These are phyloP conservation scores for Apiospora kogelbergensis DNA, from an alignment of 2,329 filamentous ascomycete genomes.

Conservation along the genomic window DNA sequence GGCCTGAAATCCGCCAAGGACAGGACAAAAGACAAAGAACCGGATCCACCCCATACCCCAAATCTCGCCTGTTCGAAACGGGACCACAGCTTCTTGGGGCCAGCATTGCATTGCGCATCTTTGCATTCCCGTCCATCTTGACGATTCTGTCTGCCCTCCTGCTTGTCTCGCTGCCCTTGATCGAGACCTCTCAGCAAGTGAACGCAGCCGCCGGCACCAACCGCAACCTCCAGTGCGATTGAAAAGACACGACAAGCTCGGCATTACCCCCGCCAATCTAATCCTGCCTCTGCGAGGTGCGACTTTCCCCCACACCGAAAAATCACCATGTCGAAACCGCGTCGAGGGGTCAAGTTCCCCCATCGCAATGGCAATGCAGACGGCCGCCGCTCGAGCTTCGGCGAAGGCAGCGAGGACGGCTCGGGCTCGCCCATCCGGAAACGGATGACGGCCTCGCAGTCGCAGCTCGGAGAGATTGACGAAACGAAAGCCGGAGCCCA, in stretches of 20 bases:
- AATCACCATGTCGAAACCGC: slow-evolving; percentile 34
- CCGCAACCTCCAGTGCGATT: not conserved
- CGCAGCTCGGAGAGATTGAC: slow-evolving; percentile 36
- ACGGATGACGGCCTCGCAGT: slow-evolving; percentile 20
- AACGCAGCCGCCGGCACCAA: not conserved
- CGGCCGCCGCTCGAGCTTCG: slow-evolving; percentile 68
- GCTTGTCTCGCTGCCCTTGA: not conserved
- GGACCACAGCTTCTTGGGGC: slow-evolving; percentile 5
- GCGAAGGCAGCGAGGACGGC: slow-evolving; percentile 64
- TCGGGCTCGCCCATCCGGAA: slow-evolving; percentile 35
- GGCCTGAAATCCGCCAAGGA: not conserved
- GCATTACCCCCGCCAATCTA: not conserved
- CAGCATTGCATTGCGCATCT: slow-evolving; percentile 5
- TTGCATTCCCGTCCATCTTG: not conserved
- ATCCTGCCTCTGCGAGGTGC: not conserved
- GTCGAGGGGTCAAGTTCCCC: slow-evolving; percentile 57
- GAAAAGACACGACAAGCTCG: not conserved
- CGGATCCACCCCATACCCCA: not conserved
- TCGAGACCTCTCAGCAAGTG: not conserved
- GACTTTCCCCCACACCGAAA: not conserved
- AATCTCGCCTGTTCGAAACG: slow-evolving; percentile 7
- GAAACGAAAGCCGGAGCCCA: slow-evolving; percentile 38
- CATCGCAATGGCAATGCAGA: slow-evolving; percentile 52
- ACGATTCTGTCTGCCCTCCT: not conserved
- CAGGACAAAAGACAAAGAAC: not conserved